Evolutionary conservation across 805 yeast species (phyloP).

Genomic region (Wickerhamomyces kurtzmanii): DNA sequence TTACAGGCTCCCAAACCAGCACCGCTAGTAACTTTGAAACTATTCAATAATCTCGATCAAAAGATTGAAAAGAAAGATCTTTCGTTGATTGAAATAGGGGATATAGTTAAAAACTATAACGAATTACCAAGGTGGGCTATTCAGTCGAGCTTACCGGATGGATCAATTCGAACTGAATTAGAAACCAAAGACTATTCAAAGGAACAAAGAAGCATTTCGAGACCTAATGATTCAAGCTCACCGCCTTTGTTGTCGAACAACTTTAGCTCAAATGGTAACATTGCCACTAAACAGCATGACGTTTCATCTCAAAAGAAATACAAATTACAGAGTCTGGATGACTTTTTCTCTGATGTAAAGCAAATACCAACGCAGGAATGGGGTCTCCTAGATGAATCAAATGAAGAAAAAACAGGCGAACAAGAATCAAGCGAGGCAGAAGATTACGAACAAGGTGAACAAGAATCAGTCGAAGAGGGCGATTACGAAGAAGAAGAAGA

Average conservation of each 20-base stretch:
- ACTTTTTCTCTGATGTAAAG: conserved; percentile 54
- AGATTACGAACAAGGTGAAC: conserved; percentile 20
- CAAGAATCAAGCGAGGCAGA: conserved; percentile 15
- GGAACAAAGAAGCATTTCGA: too few species aligned
- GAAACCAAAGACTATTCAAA: conserved; percentile 29
- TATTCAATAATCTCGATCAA: conserved; percentile 7
- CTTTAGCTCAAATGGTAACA: conserved; percentile 11
- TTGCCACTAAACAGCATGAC: conserved; percentile 1
- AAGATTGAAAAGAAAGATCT: conserved; percentile 7
- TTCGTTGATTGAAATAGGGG: conserved; percentile 13
- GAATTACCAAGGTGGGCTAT: conserved; percentile 37
- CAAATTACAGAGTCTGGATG: conserved; percentile 74
- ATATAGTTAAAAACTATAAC: conserved; percentile 14
- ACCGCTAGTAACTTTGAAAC: conserved; percentile 26
- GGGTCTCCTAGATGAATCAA: not conserved
- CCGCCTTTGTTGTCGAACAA: too few species aligned
- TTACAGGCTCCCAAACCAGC: conserved; percentile 71
- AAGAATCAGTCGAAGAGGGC: conserved; percentile 19
- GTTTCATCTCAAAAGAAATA: conserved; percentile 27
- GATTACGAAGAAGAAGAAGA: conserved; percentile 21
- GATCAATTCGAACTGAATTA: conserved; percentile 25
- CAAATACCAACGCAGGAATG: conserved; percentile 5
- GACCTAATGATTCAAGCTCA: too few species aligned
- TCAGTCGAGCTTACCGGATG: conserved; percentile 18
- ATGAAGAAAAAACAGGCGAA: conserved; percentile 10